Evolutionary conservation across 108 stramenopile genomes (phyloP), one percentile per base, ranked within the genome.

Genomic region (Stephanodiscus minutulus): DNA sequence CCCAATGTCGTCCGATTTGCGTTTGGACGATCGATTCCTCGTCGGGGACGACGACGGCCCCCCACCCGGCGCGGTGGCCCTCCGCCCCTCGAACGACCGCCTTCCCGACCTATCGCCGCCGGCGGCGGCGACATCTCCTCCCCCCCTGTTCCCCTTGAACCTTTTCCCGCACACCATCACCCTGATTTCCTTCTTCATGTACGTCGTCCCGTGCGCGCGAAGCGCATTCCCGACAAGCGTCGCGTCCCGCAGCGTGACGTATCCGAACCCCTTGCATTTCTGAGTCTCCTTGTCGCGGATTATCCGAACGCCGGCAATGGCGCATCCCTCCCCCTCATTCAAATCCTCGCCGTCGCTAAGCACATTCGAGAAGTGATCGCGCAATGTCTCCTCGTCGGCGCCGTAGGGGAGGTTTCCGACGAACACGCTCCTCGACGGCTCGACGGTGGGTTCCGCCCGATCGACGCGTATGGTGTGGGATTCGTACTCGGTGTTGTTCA

Each of bases 221-320:
- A 94, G 67, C 7, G 93, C 93, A 18, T 68, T 47, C 8, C 87
- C 66, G 10, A 88, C 86, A 57, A 82, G 49, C 24, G 71, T 79
- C 29, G 85, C 87, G 50, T 88, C 83, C 22, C 61, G 37, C 33
- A 94, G 82, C 24, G 88, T 66, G 13, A 94, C 86, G 41, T 94
- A 94, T 8, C 88, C 93, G 73, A 94, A 90, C 18, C 93, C 93
- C 69, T 90, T 90, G 60, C 90, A 94, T 61, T 84, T 81, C 46
- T 76, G 79, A 0, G 90, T 91, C 46, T 90, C 86, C 61, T 81
- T 85, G 67, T 94, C 93, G 43, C 93, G 86, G 46, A 94, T 70
- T 46, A 94, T 90, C 1, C 93, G 86, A 5, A 91, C 89, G 18
- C 81, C 86, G 27, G 81, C 74, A 25, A 91, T 76, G 44, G 85